Base-by-base conservation (phyloP, 441 rosid genomes). In the Adansonia rubrostipa region DNA sequence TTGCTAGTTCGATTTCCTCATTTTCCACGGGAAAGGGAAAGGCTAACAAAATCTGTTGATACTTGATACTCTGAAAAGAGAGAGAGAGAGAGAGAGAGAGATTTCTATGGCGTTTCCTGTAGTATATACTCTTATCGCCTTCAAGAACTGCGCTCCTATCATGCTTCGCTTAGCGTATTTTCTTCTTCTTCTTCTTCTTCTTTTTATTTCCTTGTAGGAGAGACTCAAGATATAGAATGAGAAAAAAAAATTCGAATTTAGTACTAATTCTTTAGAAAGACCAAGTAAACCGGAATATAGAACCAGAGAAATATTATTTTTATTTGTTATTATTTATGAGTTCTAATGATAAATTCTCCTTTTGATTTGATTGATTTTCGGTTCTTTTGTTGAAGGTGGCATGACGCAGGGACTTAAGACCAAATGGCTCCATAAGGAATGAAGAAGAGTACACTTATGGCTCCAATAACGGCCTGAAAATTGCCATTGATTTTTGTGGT, bases 81-180 rank as follows among this genome's bases (percentile, higher is more conserved):
- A 20, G 33, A 28, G 33, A 28, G 33, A 28, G 33, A 28, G 33
- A 28, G 33, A 28, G 33, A 28, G 33, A 28, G 33, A 1, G 40
- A 67, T 60, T 79, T 67, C 85, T 70, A 95, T 95, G 98, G 92
- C 96, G 77, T 77, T 89, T 14, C 93, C 90, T 71, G 87, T 91
- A 33, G 96, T 93, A 67, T 94, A 93, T 78, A 87, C 97, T 66
- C 89, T 93, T 79, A 92, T 93, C 86, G 88, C 98, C 47, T 79
- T 9, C 86, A 91, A 88, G 86, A 90, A 88, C 85, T 93, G 98
- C 74, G 98, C 99, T 85, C 99, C 99, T 9, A 92, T 93, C 85
- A 93, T 93, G 98, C 97, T 96, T 58, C 94, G 99, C 76, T 85
- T 93, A 75, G 99, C 99, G 97, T 96, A 87, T 76, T 78, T 6